A percentile compares a stretch with the other conserved stretches of the same genome.
These are phyloP conservation scores for Paraphoma chrysanthemicola DNA, from an alignment of 2,329 filamentous ascomycete species.

Conservation along the genomic window DNA sequence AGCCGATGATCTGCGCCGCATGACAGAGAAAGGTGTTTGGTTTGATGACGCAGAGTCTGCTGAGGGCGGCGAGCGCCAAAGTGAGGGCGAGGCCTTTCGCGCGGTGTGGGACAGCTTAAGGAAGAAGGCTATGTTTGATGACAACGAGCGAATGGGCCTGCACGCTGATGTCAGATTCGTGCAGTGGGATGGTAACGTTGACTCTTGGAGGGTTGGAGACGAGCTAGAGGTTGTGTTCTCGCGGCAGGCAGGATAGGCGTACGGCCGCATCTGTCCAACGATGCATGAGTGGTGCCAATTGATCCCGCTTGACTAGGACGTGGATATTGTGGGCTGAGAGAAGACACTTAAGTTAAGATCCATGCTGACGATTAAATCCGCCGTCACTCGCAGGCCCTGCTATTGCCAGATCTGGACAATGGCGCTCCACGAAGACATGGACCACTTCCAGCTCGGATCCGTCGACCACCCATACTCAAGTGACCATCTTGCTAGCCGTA, in stretches of 20 bases:
- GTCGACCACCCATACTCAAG: too few relatives aligned
- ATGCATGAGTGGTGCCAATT: too few relatives aligned
- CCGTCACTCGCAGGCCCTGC: too few relatives aligned
- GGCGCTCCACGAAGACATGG: too few relatives aligned
- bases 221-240: conserved; percentile 43
- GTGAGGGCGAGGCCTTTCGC: conserved; percentile 42
- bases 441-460: too few relatives aligned
- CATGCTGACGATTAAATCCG: too few relatives aligned
- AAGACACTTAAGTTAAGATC: too few relatives aligned
- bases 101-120: conserved; percentile 31
- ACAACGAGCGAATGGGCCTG: conserved; percentile 17
- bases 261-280: too few relatives aligned
- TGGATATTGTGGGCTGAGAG: too few relatives aligned
- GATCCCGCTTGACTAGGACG: too few relatives aligned
- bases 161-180: conserved; percentile 26
- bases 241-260: neutral
- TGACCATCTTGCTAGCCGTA: too few relatives aligned
- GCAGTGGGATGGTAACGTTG: conserved; percentile 41
- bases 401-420: too few relatives aligned
- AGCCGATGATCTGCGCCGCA: conserved; percentile 33
- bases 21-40: conserved; percentile 38
- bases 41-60: conserved; percentile 26
- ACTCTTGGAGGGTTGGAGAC: conserved; percentile 38
- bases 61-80: conserved; percentile 22
- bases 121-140: conserved; percentile 8